Evolutionary conservation across 1,139 yeast species (phyloP), one percentile per base, ranked within the genome.

Genomic region (Nadsonia starkeyi-henricii): DNA sequence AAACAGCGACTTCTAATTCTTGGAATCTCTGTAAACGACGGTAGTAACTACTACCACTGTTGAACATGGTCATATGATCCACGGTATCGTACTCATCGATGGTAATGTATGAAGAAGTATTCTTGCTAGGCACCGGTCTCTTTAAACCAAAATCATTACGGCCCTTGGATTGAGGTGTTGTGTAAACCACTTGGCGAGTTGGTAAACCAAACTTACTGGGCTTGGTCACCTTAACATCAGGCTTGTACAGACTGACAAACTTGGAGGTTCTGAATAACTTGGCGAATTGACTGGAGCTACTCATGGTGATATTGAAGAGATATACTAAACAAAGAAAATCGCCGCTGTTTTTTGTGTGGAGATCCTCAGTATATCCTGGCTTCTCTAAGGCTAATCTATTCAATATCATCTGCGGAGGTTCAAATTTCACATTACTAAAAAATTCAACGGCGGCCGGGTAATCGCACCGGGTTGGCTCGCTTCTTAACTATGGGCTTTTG

Each of bases 101-200:
- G 33, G 49, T 30, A 21, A 45, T 45, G 12, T 43, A 43, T 30
- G 44, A 43, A 20, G 49, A 43, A 37, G 44, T 43, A 45, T 43
- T 43, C 12, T 41, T 28, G 12, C 44, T 43, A 28, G 49, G 46
- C 21, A 47, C 42, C 19, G 44, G 46, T 44, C 49, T 45, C 41
- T 47, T 47, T 23, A 47, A 45, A 44, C 49, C 49, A 45, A 45
- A 47, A 30, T 47, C 49, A 30, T 33, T n/a, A 42, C 48, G 48
- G 3, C 39, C 41, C 45, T 46, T 46, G 43, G 45, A 36, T 42
- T 46, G 45, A 28, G 45, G 45, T 33, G 48, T 36, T 19, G 48
- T 45, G 15, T 44, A 42, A 42, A 46, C 42, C 37, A 46, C 48
- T 45, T 46, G 48, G 41, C 43, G 48, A 20, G 43, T 42, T 15